A percentile compares a stretch with the other conserved stretches of the same genome.
These are phyloP conservation scores for Aegilops longissima DNA, from an alignment of 176 grass and related monocot species.

Conservation along the genomic window DNA sequence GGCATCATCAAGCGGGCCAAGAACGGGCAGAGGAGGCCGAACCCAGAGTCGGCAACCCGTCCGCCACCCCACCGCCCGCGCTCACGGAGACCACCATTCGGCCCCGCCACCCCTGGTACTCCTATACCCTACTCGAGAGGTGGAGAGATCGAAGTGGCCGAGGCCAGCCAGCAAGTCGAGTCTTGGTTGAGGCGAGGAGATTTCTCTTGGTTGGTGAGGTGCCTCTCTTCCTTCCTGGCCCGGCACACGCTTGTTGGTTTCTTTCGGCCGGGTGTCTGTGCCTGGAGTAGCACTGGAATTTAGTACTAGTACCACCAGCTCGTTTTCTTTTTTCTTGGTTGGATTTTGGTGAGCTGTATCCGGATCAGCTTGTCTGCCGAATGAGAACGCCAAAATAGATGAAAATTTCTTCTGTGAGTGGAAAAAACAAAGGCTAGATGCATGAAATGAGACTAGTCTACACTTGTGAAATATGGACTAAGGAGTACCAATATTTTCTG, in stretches of 20 bases:
- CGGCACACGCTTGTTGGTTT: not conserved
- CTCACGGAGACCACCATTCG: slow-evolving; percentile 8
- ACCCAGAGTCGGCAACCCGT: not conserved
- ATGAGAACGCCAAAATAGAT: no score
- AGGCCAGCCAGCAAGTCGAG: not conserved
- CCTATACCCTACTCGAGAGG: not conserved
- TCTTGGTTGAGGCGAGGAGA: not conserved
- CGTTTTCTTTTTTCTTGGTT: not conserved
- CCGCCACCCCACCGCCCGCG: not conserved
- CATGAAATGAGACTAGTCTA: not conserved
- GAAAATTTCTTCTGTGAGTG: no score
- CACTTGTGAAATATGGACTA: not conserved
- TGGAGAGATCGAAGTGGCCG: slow-evolving; percentile 5
- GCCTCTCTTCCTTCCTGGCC: not conserved
- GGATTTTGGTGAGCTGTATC: slow-evolving; percentile 8
- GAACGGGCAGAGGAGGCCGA: not conserved
- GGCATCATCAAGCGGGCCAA: not conserved
- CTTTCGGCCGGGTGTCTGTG: not conserved
- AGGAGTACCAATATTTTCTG: not conserved
- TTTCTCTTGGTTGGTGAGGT: slow-evolving; percentile 25
- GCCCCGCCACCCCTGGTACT: not conserved
- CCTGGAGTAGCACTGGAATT: not conserved
- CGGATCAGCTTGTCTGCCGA: not conserved
- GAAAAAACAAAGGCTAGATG: not conserved
- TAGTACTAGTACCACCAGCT: not conserved